Conservation (phyloP, 371 early-diverging fungal species). For the Rhizopus microsporus region DNA sequence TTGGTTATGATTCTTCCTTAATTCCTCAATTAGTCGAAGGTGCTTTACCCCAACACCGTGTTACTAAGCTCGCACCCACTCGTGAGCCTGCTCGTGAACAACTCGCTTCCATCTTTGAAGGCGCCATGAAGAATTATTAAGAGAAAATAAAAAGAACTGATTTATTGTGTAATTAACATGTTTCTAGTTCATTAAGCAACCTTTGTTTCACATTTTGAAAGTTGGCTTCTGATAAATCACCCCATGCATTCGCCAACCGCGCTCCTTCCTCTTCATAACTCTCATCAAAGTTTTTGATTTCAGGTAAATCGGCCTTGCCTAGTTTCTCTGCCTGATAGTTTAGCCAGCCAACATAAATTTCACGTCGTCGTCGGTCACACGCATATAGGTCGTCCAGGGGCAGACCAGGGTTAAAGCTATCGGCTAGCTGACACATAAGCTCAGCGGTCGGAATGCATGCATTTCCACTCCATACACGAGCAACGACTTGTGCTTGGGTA, state of each 20-base stretch:
- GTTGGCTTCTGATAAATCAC: neutral
- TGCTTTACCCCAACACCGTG: slow-evolving; percentile 90
- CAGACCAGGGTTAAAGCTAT: slow-evolving; percentile 14
- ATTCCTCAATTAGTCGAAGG: slow-evolving; percentile 80
- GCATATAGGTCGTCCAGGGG: slow-evolving; percentile 1
- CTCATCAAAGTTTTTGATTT: slow-evolving; percentile 11
- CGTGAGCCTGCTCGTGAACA: slow-evolving; percentile 70
- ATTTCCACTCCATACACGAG: slow-evolving; percentile 40
- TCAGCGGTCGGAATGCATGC: slow-evolving; percentile 26
- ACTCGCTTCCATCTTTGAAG: slow-evolving; percentile 69
- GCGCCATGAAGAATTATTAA: slow-evolving; percentile 68
- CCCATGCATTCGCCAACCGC: neutral
- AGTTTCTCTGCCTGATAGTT: slow-evolving; percentile 32
- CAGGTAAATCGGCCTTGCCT: slow-evolving; percentile 1
- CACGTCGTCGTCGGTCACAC: slow-evolving; percentile 17
- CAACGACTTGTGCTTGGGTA: slow-evolving; percentile 37
- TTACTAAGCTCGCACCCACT: slow-evolving; percentile 87
- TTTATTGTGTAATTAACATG: neutral
- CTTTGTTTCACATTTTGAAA: slow-evolving; percentile 5
- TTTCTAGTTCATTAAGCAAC: neutral
- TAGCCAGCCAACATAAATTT: slow-evolving; percentile 30
- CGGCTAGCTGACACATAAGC: slow-evolving; percentile 23
- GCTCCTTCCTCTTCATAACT: slow-evolving; percentile 9
- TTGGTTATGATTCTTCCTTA: slow-evolving; percentile 75
- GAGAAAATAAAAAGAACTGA: neutral